Evolutionary conservation across 176 grass and related monocot genomes (phyloP).

Genomic region (Phragmites australis): DNA sequence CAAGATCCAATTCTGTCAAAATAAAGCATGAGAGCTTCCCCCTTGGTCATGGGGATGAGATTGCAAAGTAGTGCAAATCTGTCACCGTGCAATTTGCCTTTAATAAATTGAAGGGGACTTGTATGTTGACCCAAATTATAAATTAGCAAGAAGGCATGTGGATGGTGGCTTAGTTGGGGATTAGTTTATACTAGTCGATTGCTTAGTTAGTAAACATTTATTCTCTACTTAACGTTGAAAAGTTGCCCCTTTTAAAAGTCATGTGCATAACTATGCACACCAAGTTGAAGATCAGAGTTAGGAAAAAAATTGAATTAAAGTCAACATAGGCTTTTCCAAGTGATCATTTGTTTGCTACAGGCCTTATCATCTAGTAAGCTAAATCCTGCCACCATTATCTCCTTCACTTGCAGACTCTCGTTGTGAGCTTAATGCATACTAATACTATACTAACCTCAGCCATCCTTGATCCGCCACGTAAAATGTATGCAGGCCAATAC

Average conservation of each 20-base stretch:
- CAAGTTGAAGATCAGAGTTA: background rate
- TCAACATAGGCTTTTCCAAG: background rate
- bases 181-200: background rate
- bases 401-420: background rate
- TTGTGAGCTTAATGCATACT: background rate
- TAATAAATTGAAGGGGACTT: constrained; percentile 1
- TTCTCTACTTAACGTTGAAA: background rate
- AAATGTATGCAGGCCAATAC: background rate
- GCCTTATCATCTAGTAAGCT: background rate
- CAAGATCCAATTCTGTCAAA: constrained; percentile 48
- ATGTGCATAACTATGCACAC: background rate
- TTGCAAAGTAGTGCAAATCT: constrained; percentile 14
- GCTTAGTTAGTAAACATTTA: background rate
- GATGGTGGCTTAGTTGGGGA: constrained; percentile 17
- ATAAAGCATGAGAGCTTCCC: background rate
- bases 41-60: background rate
- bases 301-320: background rate
- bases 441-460: background rate
- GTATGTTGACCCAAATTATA: constrained; percentile 31
- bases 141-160: constrained; percentile 37
- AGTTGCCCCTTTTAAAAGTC: background rate
- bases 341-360: constrained; percentile 29
- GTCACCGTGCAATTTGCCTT: constrained; percentile 10
- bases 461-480: background rate
- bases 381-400: background rate